Conservation (phyloP, 768 basidiomycete species). For the Mycena galopus region DNA sequence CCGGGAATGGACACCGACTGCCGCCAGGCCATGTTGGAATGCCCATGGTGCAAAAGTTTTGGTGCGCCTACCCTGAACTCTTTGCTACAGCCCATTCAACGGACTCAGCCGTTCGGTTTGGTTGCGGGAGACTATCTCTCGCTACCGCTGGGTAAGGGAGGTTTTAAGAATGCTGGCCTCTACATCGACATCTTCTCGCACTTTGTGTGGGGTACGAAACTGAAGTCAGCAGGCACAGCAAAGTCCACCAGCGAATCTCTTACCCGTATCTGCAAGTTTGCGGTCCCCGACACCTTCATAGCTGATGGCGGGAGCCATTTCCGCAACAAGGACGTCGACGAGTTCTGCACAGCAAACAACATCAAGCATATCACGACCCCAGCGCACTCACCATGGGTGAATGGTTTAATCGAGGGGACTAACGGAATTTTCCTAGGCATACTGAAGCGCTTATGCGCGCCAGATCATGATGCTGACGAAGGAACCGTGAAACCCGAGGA, state of each 20-base stretch:
- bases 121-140: conserved; percentile 46
- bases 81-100: conserved; percentile 45
- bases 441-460: conserved; percentile 42
- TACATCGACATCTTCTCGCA: conserved; percentile 39
- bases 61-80: conserved; percentile 39
- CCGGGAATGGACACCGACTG: conserved; percentile 40
- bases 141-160: conserved; percentile 41
- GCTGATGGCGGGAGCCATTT: conserved; percentile 47
- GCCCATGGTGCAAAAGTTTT: conserved; percentile 44
- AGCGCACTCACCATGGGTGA: conserved; percentile 34
- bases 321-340: conserved; percentile 32
- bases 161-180: conserved; percentile 36
- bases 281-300: conserved; percentile 19
- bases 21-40: conserved; percentile 37
- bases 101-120: conserved; percentile 44
- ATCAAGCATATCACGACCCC: conserved; percentile 36
- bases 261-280: conserved; percentile 35
- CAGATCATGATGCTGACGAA: conserved; percentile 38
- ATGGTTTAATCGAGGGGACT: conserved; percentile 40
- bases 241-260: conserved; percentile 13
- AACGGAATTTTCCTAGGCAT: conserved; percentile 34
- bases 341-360: conserved; percentile 29
- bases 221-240: conserved; percentile 11
- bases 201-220: conserved; percentile 42
- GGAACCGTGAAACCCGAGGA: conserved; percentile 21